Evolutionary conservation across 1,284 basidiomycete species (phyloP), one percentile per base, ranked within the genome.

Genomic region (Puccinia polysora): DNA sequence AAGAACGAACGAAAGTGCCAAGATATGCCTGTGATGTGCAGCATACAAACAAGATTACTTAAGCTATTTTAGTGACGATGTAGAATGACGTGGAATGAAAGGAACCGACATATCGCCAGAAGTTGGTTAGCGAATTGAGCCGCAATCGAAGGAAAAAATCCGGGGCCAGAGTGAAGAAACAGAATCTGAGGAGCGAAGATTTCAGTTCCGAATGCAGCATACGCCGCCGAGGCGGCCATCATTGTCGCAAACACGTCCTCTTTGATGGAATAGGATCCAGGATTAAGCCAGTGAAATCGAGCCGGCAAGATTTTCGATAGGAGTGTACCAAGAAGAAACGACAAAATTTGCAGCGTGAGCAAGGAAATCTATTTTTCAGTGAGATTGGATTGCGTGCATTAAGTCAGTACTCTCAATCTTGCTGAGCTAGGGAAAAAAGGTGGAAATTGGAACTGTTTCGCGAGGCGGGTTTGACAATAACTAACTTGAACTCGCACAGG

Each of bases 161-260:
- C 30, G 30, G 70, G 62, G 4, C 60, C 40, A 15, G 60, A 28
- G n/a, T 40, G 60, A 50, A 73, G 60, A 45, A 73, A 73, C 20
- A 73, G 30, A 14, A 73, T 73, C 45, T 73, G 60, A 10, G 60
- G 62, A n/a, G 70, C 70, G 23, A 73, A 73, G 30, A 64, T 73
- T 65, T 73, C 70, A 34, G 70, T 73, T 36, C 62, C 62, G 49
- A 65, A 73, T 23, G 70, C 70, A 28, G 70, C 70, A 23, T 73
- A 73, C 10, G 70, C 70, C 15, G 70, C 59, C 38, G 70, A 62
- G 28, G 70, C 70, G n/a, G 70, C 70, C 70, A 73, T 73, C 40
- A 65, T 43, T n/a, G 70, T 73, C n/a, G 70, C 70, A 45, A 73
- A 73, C 12, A 73, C 70, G 45, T 73, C 70, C 34, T 73, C 70